Evolutionary conservation across 805 yeast genomes (phyloP).

Genomic region (Yarrowia divulgata): DNA sequence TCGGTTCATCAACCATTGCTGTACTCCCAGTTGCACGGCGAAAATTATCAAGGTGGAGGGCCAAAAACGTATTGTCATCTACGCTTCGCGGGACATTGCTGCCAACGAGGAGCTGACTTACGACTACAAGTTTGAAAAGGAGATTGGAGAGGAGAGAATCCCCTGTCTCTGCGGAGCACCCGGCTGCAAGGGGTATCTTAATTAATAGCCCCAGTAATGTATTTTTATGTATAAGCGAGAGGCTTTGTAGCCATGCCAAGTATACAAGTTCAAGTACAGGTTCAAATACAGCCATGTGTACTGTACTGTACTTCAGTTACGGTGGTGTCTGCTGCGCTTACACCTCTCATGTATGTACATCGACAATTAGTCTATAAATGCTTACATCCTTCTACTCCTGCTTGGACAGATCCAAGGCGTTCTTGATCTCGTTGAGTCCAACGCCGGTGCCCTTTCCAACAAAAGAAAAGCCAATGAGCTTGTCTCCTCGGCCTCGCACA

Average conservation of each 20-base stretch:
- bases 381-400: constrained; percentile 16
- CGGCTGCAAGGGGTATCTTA: constrained; percentile 90
- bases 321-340: neutral
- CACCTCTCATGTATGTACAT: neutral
- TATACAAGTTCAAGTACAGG: too few species aligned
- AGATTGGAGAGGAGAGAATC: constrained; percentile 85
- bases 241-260: too few species aligned
- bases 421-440: constrained; percentile 23
- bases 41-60: constrained; percentile 96
- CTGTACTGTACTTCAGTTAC: too few species aligned
- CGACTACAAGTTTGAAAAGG: constrained; percentile 94
- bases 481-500: constrained; percentile 29
- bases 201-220: constrained; percentile 53
- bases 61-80: constrained; percentile 89
- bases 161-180: constrained; percentile 95
- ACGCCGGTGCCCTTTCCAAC: constrained; percentile 32
- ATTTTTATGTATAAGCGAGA: neutral
- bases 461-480: constrained; percentile 30
- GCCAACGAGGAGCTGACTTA: constrained; percentile 87
- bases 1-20: constrained; percentile 89
- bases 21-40: constrained; percentile 97
- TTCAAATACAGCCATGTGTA: too few species aligned
- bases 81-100: constrained; percentile 85
- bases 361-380: constrained; percentile 13
- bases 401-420: constrained; percentile 27